Conservation (phyloP, 2,329 filamentous ascomycete species). For the Dactylellina parvicollis region DNA sequence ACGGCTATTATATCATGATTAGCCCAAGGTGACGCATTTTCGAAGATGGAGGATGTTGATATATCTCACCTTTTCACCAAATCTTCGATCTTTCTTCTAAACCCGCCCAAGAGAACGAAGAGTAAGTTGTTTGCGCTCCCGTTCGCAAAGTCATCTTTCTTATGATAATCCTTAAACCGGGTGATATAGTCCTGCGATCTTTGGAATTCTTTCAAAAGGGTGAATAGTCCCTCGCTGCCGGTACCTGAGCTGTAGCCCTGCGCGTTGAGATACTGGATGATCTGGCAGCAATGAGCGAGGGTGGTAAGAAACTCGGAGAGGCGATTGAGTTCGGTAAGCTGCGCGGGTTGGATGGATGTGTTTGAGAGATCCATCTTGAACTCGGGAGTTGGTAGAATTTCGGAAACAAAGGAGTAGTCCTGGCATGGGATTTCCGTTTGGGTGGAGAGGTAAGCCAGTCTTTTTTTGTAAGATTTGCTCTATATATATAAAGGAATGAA, state of each 20-base stretch:
- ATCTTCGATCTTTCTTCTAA: slow-evolving; percentile 16
- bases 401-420: neutral
- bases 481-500: neutral
- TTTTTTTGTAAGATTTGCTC: slow-evolving; percentile 33
- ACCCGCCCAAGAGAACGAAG: slow-evolving; percentile 25
- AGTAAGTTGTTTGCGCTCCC: slow-evolving; percentile 25
- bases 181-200: slow-evolving; percentile 27
- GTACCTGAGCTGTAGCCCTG: neutral
- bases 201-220: slow-evolving; percentile 19
- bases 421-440: neutral
- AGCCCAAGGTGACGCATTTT: neutral
- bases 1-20: neutral
- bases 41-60: neutral
- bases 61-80: slow-evolving; percentile 29
- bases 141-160: slow-evolving; percentile 8
- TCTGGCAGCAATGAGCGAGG: slow-evolving; percentile 23
- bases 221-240: slow-evolving; percentile 4
- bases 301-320: slow-evolving; percentile 27
- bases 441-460: slow-evolving; percentile 32
- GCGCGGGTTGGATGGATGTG: slow-evolving; percentile 3
- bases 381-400: slow-evolving; percentile 6
- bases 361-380: slow-evolving; percentile 4
- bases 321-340: slow-evolving; percentile 19
- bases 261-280: slow-evolving; percentile 19
- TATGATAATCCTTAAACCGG: slow-evolving; percentile 20